Percentiles rank a stretch among this genome's conserved stretches.
Conservation (phyloP, 163 green algal species). For the Coccomyxa subellipsoidea region DNA sequence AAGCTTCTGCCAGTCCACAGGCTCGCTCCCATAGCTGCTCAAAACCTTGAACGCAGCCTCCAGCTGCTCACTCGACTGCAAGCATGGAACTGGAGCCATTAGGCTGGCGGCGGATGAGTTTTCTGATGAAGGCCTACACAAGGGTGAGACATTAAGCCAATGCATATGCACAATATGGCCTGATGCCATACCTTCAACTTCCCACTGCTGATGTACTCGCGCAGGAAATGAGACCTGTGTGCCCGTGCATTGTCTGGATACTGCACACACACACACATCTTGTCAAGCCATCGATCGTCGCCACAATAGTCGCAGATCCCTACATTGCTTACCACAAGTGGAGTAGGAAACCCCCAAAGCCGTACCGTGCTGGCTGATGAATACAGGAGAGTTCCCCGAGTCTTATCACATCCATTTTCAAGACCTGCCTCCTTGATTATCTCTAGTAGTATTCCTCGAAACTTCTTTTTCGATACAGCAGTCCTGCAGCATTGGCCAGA, state of each 20-base stretch:
- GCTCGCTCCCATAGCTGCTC: slow-evolving; percentile 51
- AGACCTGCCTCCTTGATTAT: slow-evolving; percentile 75
- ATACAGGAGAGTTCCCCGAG: slow-evolving; percentile 77
- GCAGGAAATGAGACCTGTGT: slow-evolving; percentile 65
- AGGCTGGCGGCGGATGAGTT: too few relatives aligned
- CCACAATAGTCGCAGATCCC: too few relatives aligned
- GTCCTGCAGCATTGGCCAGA: slow-evolving; percentile 48
- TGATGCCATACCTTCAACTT: slow-evolving; percentile 77
- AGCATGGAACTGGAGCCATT: background rate
- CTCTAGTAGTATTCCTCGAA: slow-evolving; percentile 62
- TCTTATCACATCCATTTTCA: slow-evolving; percentile 68
- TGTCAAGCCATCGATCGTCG: too few relatives aligned
- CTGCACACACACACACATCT: slow-evolving; percentile 28
- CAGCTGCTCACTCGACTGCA: slow-evolving; percentile 75
- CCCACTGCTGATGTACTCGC: slow-evolving; percentile 68
- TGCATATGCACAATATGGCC: too few relatives aligned
- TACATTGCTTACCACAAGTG: too few relatives aligned
- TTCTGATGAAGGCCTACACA: too few relatives aligned
- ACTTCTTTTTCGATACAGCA: slow-evolving; percentile 79
- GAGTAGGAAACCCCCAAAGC: too few relatives aligned
- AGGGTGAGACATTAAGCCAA: too few relatives aligned
- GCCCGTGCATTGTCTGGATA: slow-evolving; percentile 77
- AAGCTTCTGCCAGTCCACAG: slow-evolving; percentile 51
- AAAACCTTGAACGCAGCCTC: slow-evolving; percentile 81
- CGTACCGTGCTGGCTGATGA: slow-evolving; percentile 72